These are phyloP conservation scores for Metarhizium anisopliae DNA, from an alignment of 2,329 filamentous ascomycete genomes.

Conservation along the genomic window DNA sequence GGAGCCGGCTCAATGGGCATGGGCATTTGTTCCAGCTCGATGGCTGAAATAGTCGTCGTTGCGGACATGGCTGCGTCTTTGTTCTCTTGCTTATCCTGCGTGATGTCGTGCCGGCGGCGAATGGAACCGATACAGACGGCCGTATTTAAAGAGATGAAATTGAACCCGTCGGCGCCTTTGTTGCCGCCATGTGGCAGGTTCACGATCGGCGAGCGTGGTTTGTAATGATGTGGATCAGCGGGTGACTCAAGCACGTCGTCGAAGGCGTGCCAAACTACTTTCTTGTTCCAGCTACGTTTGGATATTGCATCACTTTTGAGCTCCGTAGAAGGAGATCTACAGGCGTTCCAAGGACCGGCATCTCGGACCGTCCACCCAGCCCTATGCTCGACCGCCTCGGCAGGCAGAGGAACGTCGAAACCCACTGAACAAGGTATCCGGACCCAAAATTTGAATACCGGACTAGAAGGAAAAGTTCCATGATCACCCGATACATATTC, in stretches of 20 bases:
- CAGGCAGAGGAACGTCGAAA: too few species aligned
- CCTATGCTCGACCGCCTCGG: neutral
- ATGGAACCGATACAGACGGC: neutral
- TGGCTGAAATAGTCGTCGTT: neutral
- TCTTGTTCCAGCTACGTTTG: too few species aligned
- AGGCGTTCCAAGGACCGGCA: neutral
- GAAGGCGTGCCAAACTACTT: neutral
- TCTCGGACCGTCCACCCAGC: neutral
- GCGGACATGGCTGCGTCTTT: neutral
- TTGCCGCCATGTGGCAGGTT: too few species aligned
- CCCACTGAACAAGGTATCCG: neutral
- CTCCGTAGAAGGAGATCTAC: neutral
- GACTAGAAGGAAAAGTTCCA: neutral
- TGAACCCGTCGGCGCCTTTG: too few species aligned
- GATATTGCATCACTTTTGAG: neutral
- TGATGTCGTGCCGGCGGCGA: neutral
- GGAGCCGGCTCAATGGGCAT: neutral
- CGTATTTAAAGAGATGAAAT: neutral
- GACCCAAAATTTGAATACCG: neutral
- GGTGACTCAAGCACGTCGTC: neutral
- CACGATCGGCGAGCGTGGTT: neutral
- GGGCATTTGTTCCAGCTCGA: neutral
- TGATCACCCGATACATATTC: neutral
- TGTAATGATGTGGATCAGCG: neutral
- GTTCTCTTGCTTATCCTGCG: neutral